Base-by-base conservation (phyloP, 306 rosid species). In the Prunus kanzakura region DNA sequence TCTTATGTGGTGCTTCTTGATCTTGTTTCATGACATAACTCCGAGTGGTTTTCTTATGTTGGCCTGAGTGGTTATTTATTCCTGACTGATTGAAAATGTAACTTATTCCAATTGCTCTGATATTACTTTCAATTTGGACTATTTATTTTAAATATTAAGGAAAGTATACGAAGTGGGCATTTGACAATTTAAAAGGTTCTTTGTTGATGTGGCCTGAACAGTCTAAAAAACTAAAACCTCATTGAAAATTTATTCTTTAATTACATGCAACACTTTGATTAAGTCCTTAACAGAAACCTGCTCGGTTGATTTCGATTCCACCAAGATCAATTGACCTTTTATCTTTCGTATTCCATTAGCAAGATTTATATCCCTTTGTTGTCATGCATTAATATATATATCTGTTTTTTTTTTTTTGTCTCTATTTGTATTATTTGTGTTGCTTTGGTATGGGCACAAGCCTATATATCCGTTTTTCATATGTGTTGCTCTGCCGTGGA, bases 71-170 rank as follows among this genome's bases (percentile, higher is more conserved):
- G 43, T 57, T 38, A 13, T 27, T 38, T 14, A 72, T 56, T 55
- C 54, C 66, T 13, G 13, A n/a, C 52, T 72, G 67, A 72, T 57
- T 57, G 76, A 72, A 72, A 58, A 58, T 57, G 22, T 25, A 29
- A 41, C 22, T 57, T 25, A 72, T 72, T 57, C 76, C 41, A 41
- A 46, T 20, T 56, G 38, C 4, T 71, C 52, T 62, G 11, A 25
- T 11, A 38, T 71, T 32, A n/a, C 25, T 54, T 43, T 8, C 8
- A 1, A 22, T 65, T 51, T 18, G n/a, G 4, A 8, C 35, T 43
- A 27, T n/a, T 10, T 54, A 47, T 50, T 69, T 69, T 51, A 51
- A 54, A 70, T 27, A 27, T 70, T n/a, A 27, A 29, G 2, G 18
- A 30, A 29, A 70, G 63, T 23, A 11, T 18, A 50, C 9, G 16